Base-by-base conservation (phyloP, 139 green algal species). In the Tetraselmis striata region DNA sequence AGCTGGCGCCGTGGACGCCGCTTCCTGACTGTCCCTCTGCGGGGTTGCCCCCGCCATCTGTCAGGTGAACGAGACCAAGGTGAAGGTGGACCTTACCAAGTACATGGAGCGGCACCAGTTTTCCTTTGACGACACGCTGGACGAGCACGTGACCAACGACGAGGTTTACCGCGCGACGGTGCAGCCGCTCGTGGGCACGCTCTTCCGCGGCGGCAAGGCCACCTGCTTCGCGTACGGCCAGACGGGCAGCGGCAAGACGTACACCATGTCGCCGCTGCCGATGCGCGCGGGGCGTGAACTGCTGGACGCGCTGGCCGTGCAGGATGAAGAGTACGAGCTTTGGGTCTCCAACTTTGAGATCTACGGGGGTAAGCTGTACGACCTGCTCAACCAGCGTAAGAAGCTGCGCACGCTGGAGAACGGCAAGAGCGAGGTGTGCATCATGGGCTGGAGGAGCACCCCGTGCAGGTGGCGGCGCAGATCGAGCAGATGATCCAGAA, bases 221-320 rank as follows among this genome's bases (percentile, higher is more conserved):
- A 98, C 95, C 0, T 98, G 94, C 90, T 99, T 99, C 89, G 97
- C 97, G 0, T 99, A 99, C 85, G 97, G 97, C 0, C 95, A 98
- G 85, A 97, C 95, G 30, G 95, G 94, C 79, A 92, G 87, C 59
- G 96, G 96, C 30, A 99, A 99, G 89, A 99, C 96, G 1, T 95
- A 95, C 91, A 99, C 96, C 2, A 98, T 98, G 95, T 84, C 89
- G 59, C 97, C 97, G 23, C 88, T 99, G 83, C 96, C 97, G 18
- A 89, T 96, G 59, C 92, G 95, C 1, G 93, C 96, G 1, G 93
- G 94, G 0, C 80, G 87, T 23, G 96, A 98, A 87, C 96, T 99
- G 27, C 90, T 98, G 32, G 67, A 59, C 24, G 87, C 90, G 78
- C 87, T 98, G 82, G 80, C 85, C 2, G 78, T 77, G 59, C 81